Percentiles rank a stretch among this genome's conserved stretches.
These are phyloP conservation scores for Inosperma sp. DNA, from an alignment of 768 basidiomycete species.

Conservation along the genomic window DNA sequence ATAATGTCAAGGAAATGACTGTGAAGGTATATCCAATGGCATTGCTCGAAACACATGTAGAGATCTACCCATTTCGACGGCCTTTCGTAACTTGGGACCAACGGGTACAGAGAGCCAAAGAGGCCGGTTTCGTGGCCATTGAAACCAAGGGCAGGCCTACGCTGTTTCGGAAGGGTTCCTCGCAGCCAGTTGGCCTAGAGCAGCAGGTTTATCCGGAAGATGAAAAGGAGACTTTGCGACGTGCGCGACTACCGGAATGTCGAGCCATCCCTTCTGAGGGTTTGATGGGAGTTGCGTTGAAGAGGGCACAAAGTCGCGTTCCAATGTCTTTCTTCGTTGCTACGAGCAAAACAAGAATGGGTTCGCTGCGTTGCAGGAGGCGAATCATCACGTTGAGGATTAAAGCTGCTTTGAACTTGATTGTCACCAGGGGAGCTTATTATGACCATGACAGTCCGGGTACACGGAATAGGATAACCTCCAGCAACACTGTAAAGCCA, in stretches of 20 bases:
- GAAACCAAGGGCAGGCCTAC: neutral
- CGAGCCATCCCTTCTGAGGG: constrained; percentile 9
- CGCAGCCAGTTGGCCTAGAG: neutral
- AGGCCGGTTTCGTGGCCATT: constrained; percentile 12
- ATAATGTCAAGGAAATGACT: constrained; percentile 9
- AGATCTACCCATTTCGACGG: constrained; percentile 9
- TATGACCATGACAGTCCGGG: constrained; percentile 12
- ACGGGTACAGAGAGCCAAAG: constrained; percentile 15
- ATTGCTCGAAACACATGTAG: constrained; percentile 6
- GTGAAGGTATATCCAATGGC: constrained; percentile 17
- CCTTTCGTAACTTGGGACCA: constrained; percentile 23
- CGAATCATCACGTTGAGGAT: constrained; percentile 30
- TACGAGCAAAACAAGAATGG: constrained; percentile 34
- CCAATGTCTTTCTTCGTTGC: constrained; percentile 37
- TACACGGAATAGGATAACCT: neutral
- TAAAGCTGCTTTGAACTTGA: constrained; percentile 37
- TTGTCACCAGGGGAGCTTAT: constrained; percentile 39
- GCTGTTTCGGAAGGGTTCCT: constrained; percentile 4
- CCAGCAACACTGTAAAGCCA: neutral
- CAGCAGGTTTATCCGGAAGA: constrained; percentile 4
- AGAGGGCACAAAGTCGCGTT: constrained; percentile 20
- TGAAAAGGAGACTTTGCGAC: constrained; percentile 1
- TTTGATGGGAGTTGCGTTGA: constrained; percentile 10
- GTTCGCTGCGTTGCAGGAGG: constrained; percentile 29
- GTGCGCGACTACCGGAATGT: constrained; percentile 15